A percentile compares a stretch with the other conserved stretches of the same genome.
These are phyloP conservation scores for Hypoxylon perforatum DNA, from an alignment of 495 filamentous ascomycete genomes.

Conservation along the genomic window DNA sequence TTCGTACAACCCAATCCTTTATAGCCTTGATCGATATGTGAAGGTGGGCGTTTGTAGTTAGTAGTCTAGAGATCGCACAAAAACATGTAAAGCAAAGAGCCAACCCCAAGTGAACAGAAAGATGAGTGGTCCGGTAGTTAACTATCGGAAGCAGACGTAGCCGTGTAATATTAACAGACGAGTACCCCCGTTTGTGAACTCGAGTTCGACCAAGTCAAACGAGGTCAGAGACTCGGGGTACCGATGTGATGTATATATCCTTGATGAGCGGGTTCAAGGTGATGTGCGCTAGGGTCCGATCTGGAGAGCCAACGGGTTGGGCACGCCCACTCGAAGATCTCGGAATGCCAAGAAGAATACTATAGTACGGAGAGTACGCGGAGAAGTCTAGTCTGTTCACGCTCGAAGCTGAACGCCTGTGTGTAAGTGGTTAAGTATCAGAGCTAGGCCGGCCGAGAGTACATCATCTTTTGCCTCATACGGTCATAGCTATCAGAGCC, in stretches of 20 bases:
- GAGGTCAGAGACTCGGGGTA: constrained; percentile 15
- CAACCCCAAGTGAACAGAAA: constrained; percentile 24
- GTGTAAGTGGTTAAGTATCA: constrained; percentile 43
- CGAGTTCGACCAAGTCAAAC: background rate
- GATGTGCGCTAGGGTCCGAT: constrained; percentile 42
- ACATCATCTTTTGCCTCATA: constrained; percentile 41
- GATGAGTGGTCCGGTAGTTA: constrained; percentile 18
- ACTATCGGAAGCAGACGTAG: background rate
- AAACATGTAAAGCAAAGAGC: constrained; percentile 34
- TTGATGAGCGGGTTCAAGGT: constrained; percentile 27
- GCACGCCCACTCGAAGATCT: constrained; percentile 38
- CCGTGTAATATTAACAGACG: constrained; percentile 1
- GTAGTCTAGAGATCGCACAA: background rate
- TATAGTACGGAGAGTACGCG: constrained; percentile 11
- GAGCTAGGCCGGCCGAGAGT: constrained; percentile 37
- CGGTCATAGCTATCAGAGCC: constrained; percentile 15
- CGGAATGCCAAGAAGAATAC: constrained; percentile 29
- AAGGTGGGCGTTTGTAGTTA: background rate
- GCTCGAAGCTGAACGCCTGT: constrained; percentile 36
- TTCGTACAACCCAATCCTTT: background rate
- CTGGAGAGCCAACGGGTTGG: constrained; percentile 41
- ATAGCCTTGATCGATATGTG: background rate
- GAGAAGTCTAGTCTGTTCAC: constrained; percentile 29
- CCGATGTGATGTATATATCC: constrained; percentile 38
- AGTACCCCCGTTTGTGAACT: constrained; percentile 18